Conservation (phyloP, 805 yeast species). For the Dipodascus albidus region DNA sequence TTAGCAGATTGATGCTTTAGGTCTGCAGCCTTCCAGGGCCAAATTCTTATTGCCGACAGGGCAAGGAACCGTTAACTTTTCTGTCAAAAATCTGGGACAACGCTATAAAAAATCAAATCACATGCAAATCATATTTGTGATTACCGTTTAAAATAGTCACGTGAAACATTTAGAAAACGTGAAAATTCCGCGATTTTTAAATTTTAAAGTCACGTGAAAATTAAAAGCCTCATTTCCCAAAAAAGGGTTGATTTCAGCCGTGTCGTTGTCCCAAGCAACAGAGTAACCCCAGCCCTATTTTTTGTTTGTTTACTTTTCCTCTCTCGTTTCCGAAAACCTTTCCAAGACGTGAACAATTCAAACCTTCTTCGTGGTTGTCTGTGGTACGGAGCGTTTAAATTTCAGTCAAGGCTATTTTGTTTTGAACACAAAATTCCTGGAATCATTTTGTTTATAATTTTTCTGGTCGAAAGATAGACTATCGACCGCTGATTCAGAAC, state of each 20-base stretch:
- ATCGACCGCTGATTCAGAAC: no score
- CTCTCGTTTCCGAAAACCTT: neutral
- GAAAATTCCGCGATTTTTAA: neutral
- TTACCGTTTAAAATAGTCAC: no score
- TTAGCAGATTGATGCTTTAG: no score
- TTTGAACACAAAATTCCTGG: neutral
- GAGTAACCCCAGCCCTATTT: neutral
- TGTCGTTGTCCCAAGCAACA: conserved; percentile 1
- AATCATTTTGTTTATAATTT: neutral
- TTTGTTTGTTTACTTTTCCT: no score
- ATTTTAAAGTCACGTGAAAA: neutral
- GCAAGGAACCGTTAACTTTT: no score
- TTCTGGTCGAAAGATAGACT: no score
- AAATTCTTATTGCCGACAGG: no score
- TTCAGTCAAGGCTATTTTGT: neutral
- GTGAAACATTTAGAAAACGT: no score
- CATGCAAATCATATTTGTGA: neutral
- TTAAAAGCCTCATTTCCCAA: neutral
- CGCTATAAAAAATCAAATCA: no score
- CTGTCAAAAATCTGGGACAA: no score
- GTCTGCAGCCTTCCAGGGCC: no score
- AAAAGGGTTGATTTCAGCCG: neutral
- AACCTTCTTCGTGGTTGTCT: neutral
- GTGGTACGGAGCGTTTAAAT: neutral
- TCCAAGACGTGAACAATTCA: neutral